A percentile compares a stretch with the other conserved stretches of the same genome.
These are phyloP conservation scores for Torulaspora globosa DNA, from an alignment of 1,139 yeast genomes.

Conservation along the genomic window DNA sequence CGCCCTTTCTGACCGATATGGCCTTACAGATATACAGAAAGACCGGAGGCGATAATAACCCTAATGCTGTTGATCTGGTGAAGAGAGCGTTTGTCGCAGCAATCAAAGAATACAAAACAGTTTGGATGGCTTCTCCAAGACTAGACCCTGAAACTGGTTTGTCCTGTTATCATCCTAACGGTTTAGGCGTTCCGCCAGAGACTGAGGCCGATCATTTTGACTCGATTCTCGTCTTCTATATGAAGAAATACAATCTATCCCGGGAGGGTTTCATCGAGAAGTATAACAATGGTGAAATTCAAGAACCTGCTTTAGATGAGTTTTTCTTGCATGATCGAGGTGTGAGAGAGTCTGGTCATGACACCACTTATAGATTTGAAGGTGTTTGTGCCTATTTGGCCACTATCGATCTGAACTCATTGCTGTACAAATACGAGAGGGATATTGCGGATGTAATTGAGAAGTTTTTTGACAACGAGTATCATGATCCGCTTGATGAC, in stretches of 20 bases:
- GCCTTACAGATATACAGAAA: conserved; percentile 65
- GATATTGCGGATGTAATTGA: conserved; percentile 72
- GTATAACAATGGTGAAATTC: conserved; percentile 63
- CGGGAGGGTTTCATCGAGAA: conserved; percentile 66
- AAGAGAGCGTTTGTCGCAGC: conserved; percentile 69
- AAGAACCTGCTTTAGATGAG: conserved; percentile 78
- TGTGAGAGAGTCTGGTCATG: conserved; percentile 95
- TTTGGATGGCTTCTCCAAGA: conserved; percentile 78
- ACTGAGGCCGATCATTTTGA: conserved; percentile 89
- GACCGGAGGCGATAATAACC: conserved; percentile 43
- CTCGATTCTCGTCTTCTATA: conserved; percentile 64
- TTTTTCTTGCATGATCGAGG: conserved; percentile 92
- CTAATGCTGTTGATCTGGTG: conserved; percentile 57
- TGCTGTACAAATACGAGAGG: conserved; percentile 82
- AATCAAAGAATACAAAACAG: conserved; percentile 75
- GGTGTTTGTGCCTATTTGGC: conserved; percentile 87
- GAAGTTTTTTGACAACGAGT: conserved; percentile 50
- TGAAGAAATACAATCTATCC: conserved; percentile 55
- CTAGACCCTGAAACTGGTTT: conserved; percentile 72
- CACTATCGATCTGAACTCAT: conserved; percentile 82
- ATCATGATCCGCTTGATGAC: conserved; percentile 40
- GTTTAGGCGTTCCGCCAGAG: conserved; percentile 92
- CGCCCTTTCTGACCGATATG: conserved; percentile 97
- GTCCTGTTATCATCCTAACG: conserved; percentile 88
- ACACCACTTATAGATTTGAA: conserved; percentile 85